phyloP scores from a whole-genome alignment of 2,329 filamentous ascomycete species.

The Trichocomaceae sp. region DNA sequence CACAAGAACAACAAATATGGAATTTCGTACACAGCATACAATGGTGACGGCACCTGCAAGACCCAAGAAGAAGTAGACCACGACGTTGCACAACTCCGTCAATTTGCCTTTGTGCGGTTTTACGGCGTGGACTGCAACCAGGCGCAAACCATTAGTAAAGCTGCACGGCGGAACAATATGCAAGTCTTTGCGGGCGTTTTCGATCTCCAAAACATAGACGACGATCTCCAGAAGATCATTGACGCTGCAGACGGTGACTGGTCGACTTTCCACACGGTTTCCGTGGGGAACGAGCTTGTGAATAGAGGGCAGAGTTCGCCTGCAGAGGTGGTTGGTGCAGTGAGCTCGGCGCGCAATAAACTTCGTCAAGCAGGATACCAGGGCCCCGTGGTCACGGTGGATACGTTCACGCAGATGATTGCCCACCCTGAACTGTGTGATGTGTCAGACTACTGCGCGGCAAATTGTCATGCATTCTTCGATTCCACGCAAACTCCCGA shows the following conservation, averaged over 20 bases:
- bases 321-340: slow-evolving; percentile 48
- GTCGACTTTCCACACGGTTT: slow-evolving; percentile 62
- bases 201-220: slow-evolving; percentile 51
- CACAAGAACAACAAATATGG: slow-evolving; percentile 31
- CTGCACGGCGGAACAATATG: slow-evolving; percentile 58
- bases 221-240: slow-evolving; percentile 57
- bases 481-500: slow-evolving; percentile 55
- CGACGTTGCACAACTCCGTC: slow-evolving; percentile 56
- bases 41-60: slow-evolving; percentile 58
- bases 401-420: slow-evolving; percentile 66
- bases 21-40: slow-evolving; percentile 55
- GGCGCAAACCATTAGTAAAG: slow-evolving; percentile 54
- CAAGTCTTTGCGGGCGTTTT: slow-evolving; percentile 72
- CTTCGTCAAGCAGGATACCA: slow-evolving; percentile 59
- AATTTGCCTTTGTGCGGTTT: slow-evolving; percentile 61
- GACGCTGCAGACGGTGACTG: slow-evolving; percentile 58
- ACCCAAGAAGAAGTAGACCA: slow-evolving; percentile 52
- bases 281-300: slow-evolving; percentile 75
- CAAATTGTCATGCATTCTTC: slow-evolving; percentile 82
- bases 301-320: slow-evolving; percentile 54
- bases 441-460: slow-evolving; percentile 68
- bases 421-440: slow-evolving; percentile 63
- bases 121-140: slow-evolving; percentile 79
- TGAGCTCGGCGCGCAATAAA: slow-evolving; percentile 51
- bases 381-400: slow-evolving; percentile 71